Evolutionary conservation across 164 flowering plant species (phyloP), one percentile per base, ranked within the genome.

Genomic region (Brasenia schreberi): DNA sequence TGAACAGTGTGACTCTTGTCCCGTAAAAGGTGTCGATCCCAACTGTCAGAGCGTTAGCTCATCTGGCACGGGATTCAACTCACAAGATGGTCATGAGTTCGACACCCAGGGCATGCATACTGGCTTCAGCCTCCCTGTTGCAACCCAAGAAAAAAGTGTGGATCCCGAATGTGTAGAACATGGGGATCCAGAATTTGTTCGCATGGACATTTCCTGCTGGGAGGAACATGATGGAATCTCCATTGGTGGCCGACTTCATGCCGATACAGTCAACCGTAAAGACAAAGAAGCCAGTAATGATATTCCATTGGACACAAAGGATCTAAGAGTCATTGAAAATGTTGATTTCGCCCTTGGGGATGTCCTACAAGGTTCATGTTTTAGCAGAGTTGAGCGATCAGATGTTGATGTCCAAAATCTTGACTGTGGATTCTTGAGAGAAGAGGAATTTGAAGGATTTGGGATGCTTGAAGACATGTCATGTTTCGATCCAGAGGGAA

Each of bases 361-460:
- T 73, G 83, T 79, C 4, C 70, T 86, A 64, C 68, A 80, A 19
- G 89, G 85, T 71, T 76, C 80, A 43, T 87, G 81, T 72, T 81
- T 91, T 7, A 77, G 81, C 49, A 70, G 84, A 27, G 69, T 84
- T 58, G 80, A 74, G 52, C 72, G 83, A 42, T 66, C 75, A 4
- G 83, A 87, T 72, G 84, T 87, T 5, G 94, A 79, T 65, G 87
- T 81, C 70, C 80, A 89, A 65, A 80, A 85, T 71, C 75, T 77
- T 33, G 87, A 80, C 12, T 80, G 77, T 53, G 81, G 67, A 16
- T 77, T 79, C 70, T 60, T 52, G 7, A 68, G 69, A 5, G 77
- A 77, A 64, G 73, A 14, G 6, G 77, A 58, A 5, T 69, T 43
- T 7, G 70, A 44, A 58, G 53, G 23, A 7, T 7, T 12, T 45